Evolutionary conservation across 1,139 yeast genomes (phyloP).

Genomic region (Lodderomyces beijingensis): DNA sequence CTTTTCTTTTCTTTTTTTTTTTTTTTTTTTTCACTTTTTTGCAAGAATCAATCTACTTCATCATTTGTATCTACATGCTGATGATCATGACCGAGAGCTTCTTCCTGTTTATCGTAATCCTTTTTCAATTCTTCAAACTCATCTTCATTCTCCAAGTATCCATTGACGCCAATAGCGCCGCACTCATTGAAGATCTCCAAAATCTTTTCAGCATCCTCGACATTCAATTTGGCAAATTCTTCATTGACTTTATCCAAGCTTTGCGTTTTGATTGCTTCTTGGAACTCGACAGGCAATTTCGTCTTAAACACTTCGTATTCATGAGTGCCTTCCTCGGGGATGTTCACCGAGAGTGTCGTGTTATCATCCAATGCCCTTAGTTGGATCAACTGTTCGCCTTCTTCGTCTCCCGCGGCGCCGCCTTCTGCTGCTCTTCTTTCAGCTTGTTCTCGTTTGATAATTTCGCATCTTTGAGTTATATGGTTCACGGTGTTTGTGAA

Average conservation of each 20-base stretch:
- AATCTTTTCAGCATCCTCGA: conserved; percentile 76
- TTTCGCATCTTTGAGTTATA: conserved; percentile 67
- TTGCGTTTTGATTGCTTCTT: conserved; percentile 67
- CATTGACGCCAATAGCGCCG: conserved; percentile 80
- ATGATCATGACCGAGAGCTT: conserved; percentile 4
- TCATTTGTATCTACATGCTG: conserved; percentile 17
- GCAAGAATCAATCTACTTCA: conserved; percentile 20
- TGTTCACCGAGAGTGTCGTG: conserved; percentile 65
- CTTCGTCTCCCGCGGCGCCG: conserved; percentile 41
- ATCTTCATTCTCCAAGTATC: conserved; percentile 68
- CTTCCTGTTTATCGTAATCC: conserved; percentile 30
- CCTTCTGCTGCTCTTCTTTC: conserved; percentile 26
- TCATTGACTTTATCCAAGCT: conserved; percentile 76
- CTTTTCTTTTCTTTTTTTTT: background rate
- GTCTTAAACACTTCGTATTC: conserved; percentile 53
- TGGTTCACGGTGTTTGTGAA: conserved; percentile 68
- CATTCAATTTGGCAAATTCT: conserved; percentile 70
- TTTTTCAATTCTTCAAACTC: conserved; percentile 63
- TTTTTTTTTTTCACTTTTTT: background rate
- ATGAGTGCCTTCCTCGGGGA: conserved; percentile 57
- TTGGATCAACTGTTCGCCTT: conserved; percentile 78
- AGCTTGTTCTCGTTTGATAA: conserved; percentile 47
- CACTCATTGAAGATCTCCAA: conserved; percentile 74
- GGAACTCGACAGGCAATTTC: conserved; percentile 60
- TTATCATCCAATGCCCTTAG: conserved; percentile 84